Evolutionary conservation across 1,284 basidiomycete species (phyloP).

Genomic region (Puccinia novopanici): DNA sequence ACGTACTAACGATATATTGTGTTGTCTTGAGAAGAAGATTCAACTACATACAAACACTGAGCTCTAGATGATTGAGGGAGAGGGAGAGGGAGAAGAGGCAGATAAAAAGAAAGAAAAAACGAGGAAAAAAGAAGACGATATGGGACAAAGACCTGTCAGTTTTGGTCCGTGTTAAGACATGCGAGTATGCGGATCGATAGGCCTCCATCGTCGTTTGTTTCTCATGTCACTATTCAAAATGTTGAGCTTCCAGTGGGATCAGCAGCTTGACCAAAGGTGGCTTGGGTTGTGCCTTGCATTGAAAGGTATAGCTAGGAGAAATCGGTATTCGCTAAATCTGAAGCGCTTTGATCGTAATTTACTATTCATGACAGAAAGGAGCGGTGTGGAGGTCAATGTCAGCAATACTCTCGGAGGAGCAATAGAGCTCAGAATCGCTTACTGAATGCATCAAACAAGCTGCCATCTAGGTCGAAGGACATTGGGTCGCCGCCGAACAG

Average conservation of each 20-base stretch:
- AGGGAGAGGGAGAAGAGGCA: background rate
- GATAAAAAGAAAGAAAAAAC: background rate
- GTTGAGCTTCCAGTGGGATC: background rate
- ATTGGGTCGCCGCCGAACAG: conserved; percentile 28
- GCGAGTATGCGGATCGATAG: background rate
- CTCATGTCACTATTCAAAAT: conserved; percentile 26
- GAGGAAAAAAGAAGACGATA: background rate
- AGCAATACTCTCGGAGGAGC: background rate
- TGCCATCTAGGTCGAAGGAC: conserved; percentile 28
- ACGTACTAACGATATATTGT: conserved; percentile 20
- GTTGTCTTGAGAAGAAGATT: background rate
- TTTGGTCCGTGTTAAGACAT: background rate
- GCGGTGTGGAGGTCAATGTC: background rate
- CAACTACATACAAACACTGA: conserved; percentile 28
- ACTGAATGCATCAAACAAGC: conserved; percentile 49
- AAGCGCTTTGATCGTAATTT: conserved; percentile 20
- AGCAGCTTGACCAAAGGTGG: background rate
- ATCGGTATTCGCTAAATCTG: conserved; percentile 26
- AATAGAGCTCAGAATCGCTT: background rate
- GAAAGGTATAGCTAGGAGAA: conserved; percentile 1
- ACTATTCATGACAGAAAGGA: background rate
- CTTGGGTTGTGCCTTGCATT: no score
- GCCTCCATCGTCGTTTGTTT: background rate
- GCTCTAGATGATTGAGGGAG: conserved; percentile 6
- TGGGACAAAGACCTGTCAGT: background rate